These are phyloP conservation scores for Grigorovia transvaalensis DNA, from an alignment of 805 yeast species.

Conservation along the genomic window DNA sequence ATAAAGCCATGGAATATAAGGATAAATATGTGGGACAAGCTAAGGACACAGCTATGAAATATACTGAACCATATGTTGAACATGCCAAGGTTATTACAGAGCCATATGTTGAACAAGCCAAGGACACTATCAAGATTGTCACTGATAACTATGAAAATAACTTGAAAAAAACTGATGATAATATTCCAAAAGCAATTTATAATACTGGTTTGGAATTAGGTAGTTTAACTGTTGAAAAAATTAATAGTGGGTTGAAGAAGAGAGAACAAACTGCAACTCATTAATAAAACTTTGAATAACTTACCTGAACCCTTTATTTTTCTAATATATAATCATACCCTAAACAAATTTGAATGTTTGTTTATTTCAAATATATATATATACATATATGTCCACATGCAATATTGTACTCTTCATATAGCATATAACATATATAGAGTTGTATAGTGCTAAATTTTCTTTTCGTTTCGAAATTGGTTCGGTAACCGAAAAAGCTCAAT, in stretches of 20 bases:
- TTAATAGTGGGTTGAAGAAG: constrained; percentile 8
- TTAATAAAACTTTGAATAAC: not conserved
- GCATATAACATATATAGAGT: not conserved
- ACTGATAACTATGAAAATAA: constrained; percentile 22
- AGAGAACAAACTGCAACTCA: not conserved
- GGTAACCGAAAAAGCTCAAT: no score
- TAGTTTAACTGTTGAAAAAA: constrained; percentile 19
- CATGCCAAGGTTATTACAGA: not conserved
- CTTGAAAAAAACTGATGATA: constrained; percentile 21
- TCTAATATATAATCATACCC: not conserved
- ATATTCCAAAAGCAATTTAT: constrained; percentile 25
- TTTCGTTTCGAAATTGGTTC: no score
- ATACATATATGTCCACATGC: not conserved
- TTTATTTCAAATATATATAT: no score
- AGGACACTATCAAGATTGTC: constrained; percentile 18
- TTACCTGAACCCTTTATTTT: not conserved
- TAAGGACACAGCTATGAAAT: constrained; percentile 8
- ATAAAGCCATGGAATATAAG: constrained; percentile 5
- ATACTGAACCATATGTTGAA: constrained; percentile 6
- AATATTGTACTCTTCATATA: not conserved
- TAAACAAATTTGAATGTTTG: not conserved
- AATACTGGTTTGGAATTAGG: constrained; percentile 26
- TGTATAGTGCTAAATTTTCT: not conserved
- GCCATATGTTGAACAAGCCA: constrained; percentile 3
- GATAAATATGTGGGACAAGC: constrained; percentile 14